phyloP scores from a whole-genome alignment of 495 filamentous ascomycete genomes.

The Xylaria bambusicola region DNA sequence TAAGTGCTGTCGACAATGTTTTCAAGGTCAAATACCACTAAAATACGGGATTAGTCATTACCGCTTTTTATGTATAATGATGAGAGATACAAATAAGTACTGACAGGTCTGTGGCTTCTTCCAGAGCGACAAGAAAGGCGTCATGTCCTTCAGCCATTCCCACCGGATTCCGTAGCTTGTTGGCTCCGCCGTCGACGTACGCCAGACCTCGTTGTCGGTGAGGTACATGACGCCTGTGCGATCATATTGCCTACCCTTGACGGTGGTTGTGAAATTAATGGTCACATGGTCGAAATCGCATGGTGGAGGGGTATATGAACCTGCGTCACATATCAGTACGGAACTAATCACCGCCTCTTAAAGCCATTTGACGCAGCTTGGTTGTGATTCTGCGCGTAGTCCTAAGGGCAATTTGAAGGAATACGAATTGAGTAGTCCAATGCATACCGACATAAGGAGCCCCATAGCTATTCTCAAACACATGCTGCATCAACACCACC shows the following conservation, averaged over 20 bases:
- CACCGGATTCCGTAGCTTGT: slow-evolving; percentile 68
- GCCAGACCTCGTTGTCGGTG: slow-evolving; percentile 80
- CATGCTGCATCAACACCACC: slow-evolving; percentile 64
- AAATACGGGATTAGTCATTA: too few relatives aligned
- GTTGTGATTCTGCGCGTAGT: too few relatives aligned
- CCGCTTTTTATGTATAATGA: too few relatives aligned
- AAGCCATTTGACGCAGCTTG: too few relatives aligned
- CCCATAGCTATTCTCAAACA: slow-evolving; percentile 79
- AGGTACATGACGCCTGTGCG: slow-evolving; percentile 80
- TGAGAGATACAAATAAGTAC: too few relatives aligned
- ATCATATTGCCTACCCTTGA: slow-evolving; percentile 77
- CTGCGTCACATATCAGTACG: slow-evolving; percentile 41
- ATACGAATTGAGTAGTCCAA: slow-evolving; percentile 2
- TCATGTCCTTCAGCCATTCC: slow-evolving; percentile 87
- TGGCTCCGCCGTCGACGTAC: slow-evolving; percentile 88
- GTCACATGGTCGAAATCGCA: slow-evolving; percentile 80
- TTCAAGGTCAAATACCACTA: slow-evolving; percentile 78
- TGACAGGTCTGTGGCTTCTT: slow-evolving; percentile 59
- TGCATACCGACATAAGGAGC: slow-evolving; percentile 72
- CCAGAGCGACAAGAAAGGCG: slow-evolving; percentile 71
- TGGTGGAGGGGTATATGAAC: slow-evolving; percentile 69
- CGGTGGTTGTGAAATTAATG: slow-evolving; percentile 81
- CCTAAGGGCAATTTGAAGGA: background rate
- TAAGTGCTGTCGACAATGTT: slow-evolving; percentile 75
- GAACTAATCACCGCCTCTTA: background rate